Evolutionary conservation across 2,329 filamentous ascomycete species (phyloP), one percentile per base, ranked within the genome.

Genomic region (Penicillium fuscoglaucum): DNA sequence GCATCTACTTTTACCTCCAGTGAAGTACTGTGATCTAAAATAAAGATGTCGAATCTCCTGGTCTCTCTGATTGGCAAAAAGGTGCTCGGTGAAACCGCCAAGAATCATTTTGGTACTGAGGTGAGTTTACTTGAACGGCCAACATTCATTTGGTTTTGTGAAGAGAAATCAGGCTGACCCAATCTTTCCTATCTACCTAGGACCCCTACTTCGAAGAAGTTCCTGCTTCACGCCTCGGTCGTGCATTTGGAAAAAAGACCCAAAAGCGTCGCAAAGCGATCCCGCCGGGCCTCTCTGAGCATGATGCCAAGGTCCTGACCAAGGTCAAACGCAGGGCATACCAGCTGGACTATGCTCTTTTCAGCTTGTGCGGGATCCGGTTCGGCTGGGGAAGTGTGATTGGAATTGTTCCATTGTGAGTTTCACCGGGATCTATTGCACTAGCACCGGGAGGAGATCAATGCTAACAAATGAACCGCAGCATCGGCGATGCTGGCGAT

Each of bases 381-480:
- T 93, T 98, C 71, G 95, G 95, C 55, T 97, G 92, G 91, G 86
- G 90, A 52, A 90, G 88, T 67, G 84, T 96, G 58, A 90, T 98
- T 68, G 95, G 88, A 15, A 72, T 98, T 8, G 76, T 98, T 55
- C 95, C 95, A 66, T 85, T 85, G 84, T 91, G 83, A 82, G 90
- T 83, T n/a, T 6, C 15, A 56, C n/a, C 24, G 33, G 39, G 1
- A 39, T 19, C 3, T 44, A 46, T 31, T 19, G 15, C 21, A 44
- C 45, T 13, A 39, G 53, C 29, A 56, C 33, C 7, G 5, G 28
- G 8, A 50, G 24, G 8, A 21, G 35, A 26, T n/a, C 31, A 43
- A 39, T n/a, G 39, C 55, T 64, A 44, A 62, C 49, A 7, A 31
- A 28, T n/a, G 33, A 41, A 43, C 29, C 50, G 10, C 55, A 90